Base-by-base conservation (phyloP, 768 basidiomycete genomes). In the Lactifluus volemus region DNA sequence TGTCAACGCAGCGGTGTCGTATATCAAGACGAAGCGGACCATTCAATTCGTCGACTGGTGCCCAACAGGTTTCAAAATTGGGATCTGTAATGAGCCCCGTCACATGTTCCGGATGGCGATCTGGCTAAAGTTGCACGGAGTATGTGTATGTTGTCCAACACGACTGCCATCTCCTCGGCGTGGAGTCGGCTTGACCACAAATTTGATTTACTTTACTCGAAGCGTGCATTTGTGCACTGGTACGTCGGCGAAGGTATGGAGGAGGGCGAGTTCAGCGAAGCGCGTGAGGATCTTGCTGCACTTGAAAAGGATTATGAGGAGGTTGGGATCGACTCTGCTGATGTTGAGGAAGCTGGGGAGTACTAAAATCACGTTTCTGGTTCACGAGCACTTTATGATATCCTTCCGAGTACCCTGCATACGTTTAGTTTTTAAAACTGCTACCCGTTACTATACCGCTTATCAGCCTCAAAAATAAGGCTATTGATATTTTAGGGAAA, bases 251-350 rank as follows among this genome's bases (percentile, higher is more conserved):
- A 88, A 73, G 84, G 86, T 70, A 88, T 88, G 84, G 84, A 88
- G 72, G 85, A 88, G 82, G 96, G 96, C 73, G 96, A 99, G 78
- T 98, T 98, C 79, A 95, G 92, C 19, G 96, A 98, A 78, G 96
- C 96, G 19, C 89, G 96, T 62, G 97, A 99, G 77, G 96, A 99
- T 73, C 86, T 99, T 60, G 97, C 96, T n/a, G 96, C 96, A n/a
- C 85, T 99, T 58, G 96, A 98, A 81, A 97, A 93, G 75, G 92
- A 93, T 67, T 94, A 93, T 68, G 91, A 92, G 73, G 92, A 97
- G 72, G 92, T 86, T 66, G 82, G 84, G 55, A 77, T 74, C 53
- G 74, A 75, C 65, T 79, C 79, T 45, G 80, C 78, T 4, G 79
- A 80, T 44, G 76, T 63, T 17, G 79, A 83, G 70, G 82, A 81